Evolutionary conservation across 2,329 filamentous ascomycete species (phyloP).

Genomic region (Allantophomopsis cytisporea): DNA sequence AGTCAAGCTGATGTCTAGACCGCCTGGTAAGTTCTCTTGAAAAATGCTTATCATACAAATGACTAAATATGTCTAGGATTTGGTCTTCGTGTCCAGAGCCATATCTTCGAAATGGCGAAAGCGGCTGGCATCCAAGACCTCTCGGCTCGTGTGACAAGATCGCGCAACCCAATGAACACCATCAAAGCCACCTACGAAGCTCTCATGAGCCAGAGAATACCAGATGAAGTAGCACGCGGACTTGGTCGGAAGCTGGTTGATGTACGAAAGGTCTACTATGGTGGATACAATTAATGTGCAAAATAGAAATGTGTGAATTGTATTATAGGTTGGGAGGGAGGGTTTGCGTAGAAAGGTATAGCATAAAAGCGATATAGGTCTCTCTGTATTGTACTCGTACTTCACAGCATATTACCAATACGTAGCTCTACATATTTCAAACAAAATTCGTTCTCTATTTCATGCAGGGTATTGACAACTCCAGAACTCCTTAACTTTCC

Average conservation of each 20-base stretch:
- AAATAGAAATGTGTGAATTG: too few species aligned
- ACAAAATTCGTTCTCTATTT: too few species aligned
- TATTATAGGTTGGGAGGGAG: constrained; percentile 21
- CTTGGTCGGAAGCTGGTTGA: constrained; percentile 93
- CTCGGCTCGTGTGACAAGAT: constrained; percentile 67
- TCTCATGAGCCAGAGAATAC: constrained; percentile 69
- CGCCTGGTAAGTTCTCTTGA: constrained; percentile 56
- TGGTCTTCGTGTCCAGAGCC: constrained; percentile 78
- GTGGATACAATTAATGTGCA: constrained; percentile 32
- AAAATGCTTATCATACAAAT: neutral
- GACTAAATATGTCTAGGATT: constrained; percentile 48
- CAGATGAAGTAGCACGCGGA: constrained; percentile 79
- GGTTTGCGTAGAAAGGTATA: constrained; percentile 10
- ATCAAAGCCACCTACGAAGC: constrained; percentile 85
- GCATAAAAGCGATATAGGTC: too few species aligned
- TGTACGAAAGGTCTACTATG: constrained; percentile 94
- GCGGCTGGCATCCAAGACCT: constrained; percentile 80
- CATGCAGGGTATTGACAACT: too few species aligned
- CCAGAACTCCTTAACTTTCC: too few species aligned
- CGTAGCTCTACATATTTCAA: too few species aligned
- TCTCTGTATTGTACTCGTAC: too few species aligned
- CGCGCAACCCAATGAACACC: constrained; percentile 94
- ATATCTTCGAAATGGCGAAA: constrained; percentile 90
- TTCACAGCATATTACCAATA: too few species aligned
- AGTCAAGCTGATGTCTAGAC: constrained; percentile 67